A percentile compares a stretch with the other conserved stretches of the same genome.
Evolutionary conservation across 768 basidiomycete genomes (phyloP).

Genomic region (Tricholoma furcatifolium): DNA sequence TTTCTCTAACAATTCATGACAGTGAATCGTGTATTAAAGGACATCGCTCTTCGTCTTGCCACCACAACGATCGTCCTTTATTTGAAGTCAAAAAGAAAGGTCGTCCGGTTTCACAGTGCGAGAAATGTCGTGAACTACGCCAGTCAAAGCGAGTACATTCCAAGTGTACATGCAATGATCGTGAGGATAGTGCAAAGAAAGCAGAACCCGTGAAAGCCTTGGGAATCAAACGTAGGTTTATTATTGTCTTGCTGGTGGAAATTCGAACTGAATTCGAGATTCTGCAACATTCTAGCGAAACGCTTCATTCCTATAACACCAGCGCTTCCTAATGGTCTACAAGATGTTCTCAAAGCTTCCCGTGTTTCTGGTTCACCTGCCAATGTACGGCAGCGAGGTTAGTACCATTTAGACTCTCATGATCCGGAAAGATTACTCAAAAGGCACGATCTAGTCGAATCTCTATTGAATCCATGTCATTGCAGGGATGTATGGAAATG

Average conservation of each 20-base stretch:
- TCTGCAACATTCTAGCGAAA: constrained; percentile 41
- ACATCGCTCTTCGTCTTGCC: constrained; percentile 86
- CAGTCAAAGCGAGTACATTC: constrained; percentile 81
- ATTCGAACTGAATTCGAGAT: background rate
- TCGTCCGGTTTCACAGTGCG: constrained; percentile 87
- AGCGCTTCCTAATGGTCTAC: constrained; percentile 71
- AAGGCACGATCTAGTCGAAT: constrained; percentile 48
- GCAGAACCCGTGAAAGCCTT: constrained; percentile 26
- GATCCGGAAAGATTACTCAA: constrained; percentile 8
- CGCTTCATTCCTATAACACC: constrained; percentile 72
- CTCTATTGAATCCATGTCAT: constrained; percentile 62
- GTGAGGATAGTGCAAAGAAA: constrained; percentile 28
- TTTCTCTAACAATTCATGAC: constrained; percentile 8
- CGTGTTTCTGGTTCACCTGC: constrained; percentile 28
- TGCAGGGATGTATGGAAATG: constrained; percentile 59
- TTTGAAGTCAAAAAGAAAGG: constrained; percentile 95
- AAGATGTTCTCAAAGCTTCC: constrained; percentile 45
- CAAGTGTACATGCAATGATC: constrained; percentile 70
- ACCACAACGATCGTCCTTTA: constrained; percentile 84
- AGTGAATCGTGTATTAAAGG: constrained; percentile 96
- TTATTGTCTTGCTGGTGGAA: background rate
- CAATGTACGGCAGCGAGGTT: constrained; percentile 53
- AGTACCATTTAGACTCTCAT: constrained; percentile 6
- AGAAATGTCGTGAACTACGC: constrained; percentile 77
- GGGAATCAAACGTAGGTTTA: constrained; percentile 40